Conservation (phyloP, 208 protist genomes). For the Leishmania gerbilli region DNA sequence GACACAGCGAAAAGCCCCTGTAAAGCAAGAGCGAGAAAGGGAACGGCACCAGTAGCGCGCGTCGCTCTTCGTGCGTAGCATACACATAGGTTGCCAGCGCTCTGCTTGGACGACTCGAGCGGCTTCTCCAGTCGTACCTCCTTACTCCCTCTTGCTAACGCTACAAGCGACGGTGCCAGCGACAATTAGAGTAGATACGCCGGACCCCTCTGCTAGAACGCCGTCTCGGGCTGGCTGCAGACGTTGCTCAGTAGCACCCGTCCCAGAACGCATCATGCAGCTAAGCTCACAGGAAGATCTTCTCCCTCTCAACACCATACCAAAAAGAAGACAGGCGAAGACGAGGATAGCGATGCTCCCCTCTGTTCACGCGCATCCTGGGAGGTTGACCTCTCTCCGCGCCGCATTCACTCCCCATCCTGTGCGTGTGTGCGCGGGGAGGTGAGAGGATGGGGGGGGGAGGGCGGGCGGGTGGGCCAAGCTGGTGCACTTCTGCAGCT, state of each 20-base stretch:
- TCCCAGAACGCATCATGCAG: not conserved
- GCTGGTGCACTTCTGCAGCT: not conserved
- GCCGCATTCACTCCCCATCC: not conserved
- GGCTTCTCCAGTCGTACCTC: not conserved
- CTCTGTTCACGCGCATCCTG: not conserved
- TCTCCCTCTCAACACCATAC: no score
- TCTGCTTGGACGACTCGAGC: not conserved
- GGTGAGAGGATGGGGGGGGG: not conserved
- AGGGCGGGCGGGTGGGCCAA: not conserved
- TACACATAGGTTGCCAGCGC: not conserved
- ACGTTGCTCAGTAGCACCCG: not conserved
- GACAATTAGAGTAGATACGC: not conserved
- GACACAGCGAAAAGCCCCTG: constrained; percentile 59
- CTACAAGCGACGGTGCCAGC: not conserved
- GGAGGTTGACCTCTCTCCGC: not conserved
- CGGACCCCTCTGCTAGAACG: not conserved
- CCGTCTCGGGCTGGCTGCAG: not conserved
- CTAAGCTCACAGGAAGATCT: not conserved
- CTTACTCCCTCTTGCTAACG: not conserved
- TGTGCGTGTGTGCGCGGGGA: not conserved
- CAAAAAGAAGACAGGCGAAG: not conserved
- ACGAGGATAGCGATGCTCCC: not conserved
- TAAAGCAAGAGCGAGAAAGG: constrained; percentile 7
- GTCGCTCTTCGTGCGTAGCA: not conserved
- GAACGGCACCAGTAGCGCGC: not conserved